These are phyloP conservation scores for Lactarius evosmus DNA, from an alignment of 768 basidiomycete genomes.

Conservation along the genomic window DNA sequence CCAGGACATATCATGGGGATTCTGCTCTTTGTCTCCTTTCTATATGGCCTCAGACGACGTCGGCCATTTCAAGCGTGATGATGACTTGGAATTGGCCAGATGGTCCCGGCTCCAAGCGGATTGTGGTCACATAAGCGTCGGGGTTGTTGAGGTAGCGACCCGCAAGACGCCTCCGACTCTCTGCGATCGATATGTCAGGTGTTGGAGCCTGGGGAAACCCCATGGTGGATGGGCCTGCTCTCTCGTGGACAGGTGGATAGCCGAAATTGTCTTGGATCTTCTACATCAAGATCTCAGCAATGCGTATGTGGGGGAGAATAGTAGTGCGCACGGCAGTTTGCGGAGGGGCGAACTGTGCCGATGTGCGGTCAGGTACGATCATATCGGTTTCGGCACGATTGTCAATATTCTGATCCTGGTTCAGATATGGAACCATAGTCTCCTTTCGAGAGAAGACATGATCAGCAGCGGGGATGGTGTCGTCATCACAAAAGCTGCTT, in stretches of 20 bases:
- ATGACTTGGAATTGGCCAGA: conserved; percentile 1
- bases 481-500: neutral
- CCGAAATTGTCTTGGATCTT: too few relatives aligned
- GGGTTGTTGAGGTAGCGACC: conserved; percentile 8
- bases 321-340: neutral
- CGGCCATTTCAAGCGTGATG: conserved; percentile 12
- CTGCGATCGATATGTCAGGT: neutral
- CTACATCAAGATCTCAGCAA: neutral
- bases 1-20: neutral
- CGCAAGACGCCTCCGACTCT: conserved; percentile 3
- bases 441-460: neutral
- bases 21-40: neutral
- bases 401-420: neutral
- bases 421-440: neutral
- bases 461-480: neutral
- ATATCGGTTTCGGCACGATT: neutral
- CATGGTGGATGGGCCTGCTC: neutral
- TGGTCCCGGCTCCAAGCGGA: neutral
- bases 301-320: neutral
- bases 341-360: neutral
- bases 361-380: neutral
- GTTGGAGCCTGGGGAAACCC: neutral
- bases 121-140: neutral
- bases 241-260: neutral
- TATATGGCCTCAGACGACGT: neutral